Base-by-base conservation (phyloP, 345 rosid species). In the Lepidium didymum region DNA sequence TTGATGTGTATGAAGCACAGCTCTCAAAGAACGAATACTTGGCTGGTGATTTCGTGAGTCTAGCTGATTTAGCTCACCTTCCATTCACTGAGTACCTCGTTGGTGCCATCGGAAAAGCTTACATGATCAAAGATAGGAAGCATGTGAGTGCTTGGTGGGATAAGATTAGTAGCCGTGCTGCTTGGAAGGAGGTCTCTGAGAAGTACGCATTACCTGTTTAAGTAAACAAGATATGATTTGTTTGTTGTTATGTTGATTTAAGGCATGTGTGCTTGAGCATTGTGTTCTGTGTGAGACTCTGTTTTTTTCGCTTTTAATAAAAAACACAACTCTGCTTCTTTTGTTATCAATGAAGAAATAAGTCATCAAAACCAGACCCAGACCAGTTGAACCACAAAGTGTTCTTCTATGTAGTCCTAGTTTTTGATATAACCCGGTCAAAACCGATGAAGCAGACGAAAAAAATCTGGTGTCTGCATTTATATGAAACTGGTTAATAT, bases 71-170 rank as follows among this genome's bases (percentile, higher is more conserved):
- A 2, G 82, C 88, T 56, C 83, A 87, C 72, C 78, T 89, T 5
- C 89, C 90, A 0, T 81, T 82, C 41, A 82, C 85, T 0, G 81
- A 84, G 18, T 82, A 82, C 59, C 59, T 89, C 57, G 81, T 89
- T 10, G 83, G 83, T 13, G 69, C 50, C 4, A 75, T 84, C 36
- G 70, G 73, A 19, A 85, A 81, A 72, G 82, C 72, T 68, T 36
- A 80, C 23, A 4, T 87, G 87, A 80, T 85, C 10, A 73, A 73
- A 53, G 76, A 77, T 36, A 81, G 90, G 78, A 79, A 83, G 69
- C 81, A 82, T 25, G 84, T 82, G 31, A 81, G 84, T 23, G 79
- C 78, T 0, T 85, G 88, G 93, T 83, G 93, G 93, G 84, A 85
- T 67, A 81, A 82, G 23, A 87, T 87, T 56, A 80, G 83, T 56